These are phyloP conservation scores for Kodamaea nitidulidarum DNA, from an alignment of 805 yeast genomes.

Conservation along the genomic window DNA sequence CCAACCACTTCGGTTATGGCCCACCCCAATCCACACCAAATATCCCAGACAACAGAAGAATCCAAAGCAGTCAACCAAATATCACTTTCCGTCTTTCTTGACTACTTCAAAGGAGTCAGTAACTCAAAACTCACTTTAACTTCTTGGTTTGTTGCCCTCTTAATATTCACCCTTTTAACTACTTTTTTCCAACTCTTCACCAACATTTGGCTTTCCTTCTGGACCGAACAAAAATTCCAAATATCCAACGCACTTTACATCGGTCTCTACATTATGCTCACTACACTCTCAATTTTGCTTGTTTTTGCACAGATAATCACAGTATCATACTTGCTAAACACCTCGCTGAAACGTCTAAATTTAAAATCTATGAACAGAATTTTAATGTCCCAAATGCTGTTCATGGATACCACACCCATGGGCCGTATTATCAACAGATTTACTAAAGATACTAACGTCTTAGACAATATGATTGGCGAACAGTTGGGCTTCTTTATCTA, in stretches of 20 bases:
- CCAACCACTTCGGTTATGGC: no score
- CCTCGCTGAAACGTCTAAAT: slow-evolving; percentile 56
- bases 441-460: slow-evolving; percentile 80
- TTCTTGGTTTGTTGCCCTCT: slow-evolving; percentile 12
- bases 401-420: slow-evolving; percentile 81
- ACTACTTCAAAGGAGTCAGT: slow-evolving; percentile 19
- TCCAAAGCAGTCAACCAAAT: slow-evolving; percentile 25
- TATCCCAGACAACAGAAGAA: slow-evolving; percentile 14
- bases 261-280: slow-evolving; percentile 66
- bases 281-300: slow-evolving; percentile 45
- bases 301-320: slow-evolving; percentile 40
- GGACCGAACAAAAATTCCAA: slow-evolving; percentile 61
- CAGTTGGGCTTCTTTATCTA: slow-evolving; percentile 58
- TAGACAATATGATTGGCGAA: slow-evolving; percentile 76
- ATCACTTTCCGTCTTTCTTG: slow-evolving; percentile 26
- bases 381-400: slow-evolving; percentile 79
- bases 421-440: slow-evolving; percentile 83
- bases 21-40: no score
- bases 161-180: slow-evolving; percentile 31
- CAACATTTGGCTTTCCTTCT: slow-evolving; percentile 79
- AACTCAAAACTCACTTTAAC: not conserved
- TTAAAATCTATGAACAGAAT: slow-evolving; percentile 55
- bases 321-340: slow-evolving; percentile 47
- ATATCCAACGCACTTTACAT: slow-evolving; percentile 57
- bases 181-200: slow-evolving; percentile 55